phyloP scores from a whole-genome alignment of 192 early-diverging fungal species.

The Coemansia sp. region DNA sequence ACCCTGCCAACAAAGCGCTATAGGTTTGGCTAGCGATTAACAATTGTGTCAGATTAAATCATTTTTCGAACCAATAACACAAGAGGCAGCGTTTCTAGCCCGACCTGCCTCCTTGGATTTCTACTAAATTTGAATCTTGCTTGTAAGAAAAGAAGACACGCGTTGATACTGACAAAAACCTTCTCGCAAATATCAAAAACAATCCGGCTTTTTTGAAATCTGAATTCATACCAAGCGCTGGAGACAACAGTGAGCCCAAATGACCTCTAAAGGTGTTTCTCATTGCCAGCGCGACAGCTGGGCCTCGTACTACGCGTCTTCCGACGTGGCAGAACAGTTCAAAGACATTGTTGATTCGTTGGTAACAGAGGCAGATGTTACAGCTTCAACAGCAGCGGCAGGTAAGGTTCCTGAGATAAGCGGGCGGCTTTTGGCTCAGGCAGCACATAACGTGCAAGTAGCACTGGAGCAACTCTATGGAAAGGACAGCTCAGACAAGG shows the following conservation, averaged over 20 bases:
- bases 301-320: slow-evolving; percentile 50
- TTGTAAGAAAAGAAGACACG: no score
- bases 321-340: slow-evolving; percentile 23
- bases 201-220: no score
- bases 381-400: slow-evolving; percentile 14
- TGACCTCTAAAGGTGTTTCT: slow-evolving; percentile 33
- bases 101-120: background rate
- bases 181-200: no score
- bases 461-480: slow-evolving; percentile 33
- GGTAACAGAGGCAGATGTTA: slow-evolving; percentile 37
- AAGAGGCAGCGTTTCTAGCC: no score
- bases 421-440: slow-evolving; percentile 22
- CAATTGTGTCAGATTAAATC: no score
- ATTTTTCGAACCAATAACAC: no score
- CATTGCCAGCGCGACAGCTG: slow-evolving; percentile 47
- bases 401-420: slow-evolving; percentile 24
- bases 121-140: background rate
- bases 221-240: no score
- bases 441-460: slow-evolving; percentile 40
- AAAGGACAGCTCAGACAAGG: slow-evolving; percentile 1
- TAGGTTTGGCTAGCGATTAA: slow-evolving; percentile 6
- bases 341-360: slow-evolving; percentile 39
- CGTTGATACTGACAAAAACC: no score
- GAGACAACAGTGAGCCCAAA: slow-evolving; percentile 10
- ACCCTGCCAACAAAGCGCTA: slow-evolving; percentile 33